Conservation (phyloP, 2,329 filamentous ascomycete genomes). For the Botryotinia globosa region DNA sequence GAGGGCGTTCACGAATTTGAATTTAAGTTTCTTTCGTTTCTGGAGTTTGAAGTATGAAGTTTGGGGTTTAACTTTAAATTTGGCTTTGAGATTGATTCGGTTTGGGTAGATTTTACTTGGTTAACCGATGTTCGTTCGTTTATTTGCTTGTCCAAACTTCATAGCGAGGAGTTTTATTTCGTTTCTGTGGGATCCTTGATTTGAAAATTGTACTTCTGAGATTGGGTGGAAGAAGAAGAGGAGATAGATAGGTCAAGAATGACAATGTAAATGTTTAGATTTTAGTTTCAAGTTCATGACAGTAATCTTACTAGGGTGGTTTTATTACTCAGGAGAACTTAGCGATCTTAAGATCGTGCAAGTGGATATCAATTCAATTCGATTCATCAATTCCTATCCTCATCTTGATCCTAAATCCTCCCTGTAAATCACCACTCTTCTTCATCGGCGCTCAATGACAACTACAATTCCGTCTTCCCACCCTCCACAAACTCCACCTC, state of each 20-base stretch:
- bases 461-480: slow-evolving; percentile 7
- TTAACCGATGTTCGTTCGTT: not conserved
- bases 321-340: not conserved
- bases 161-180: slow-evolving; percentile 1
- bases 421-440: not conserved
- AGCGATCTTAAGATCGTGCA: not conserved
- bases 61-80: not conserved
- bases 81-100: not conserved
- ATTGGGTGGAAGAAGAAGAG: not conserved
- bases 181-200: not conserved
- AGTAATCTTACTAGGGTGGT: not conserved
- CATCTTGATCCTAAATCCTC: not conserved
- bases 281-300: not conserved
- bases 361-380: not conserved
- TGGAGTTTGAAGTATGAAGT: not conserved
- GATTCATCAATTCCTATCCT: not conserved
- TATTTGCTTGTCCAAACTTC: not conserved
- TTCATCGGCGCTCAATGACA: not conserved
- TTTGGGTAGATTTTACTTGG: not conserved
- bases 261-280: not conserved
- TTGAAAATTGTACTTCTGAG: not conserved
- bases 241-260: not conserved
- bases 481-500: slow-evolving; percentile 39
- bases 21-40: not conserved
- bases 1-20: not conserved